Conservation (phyloP, 495 filamentous ascomycete species). For the Schizothecium vesticola region DNA sequence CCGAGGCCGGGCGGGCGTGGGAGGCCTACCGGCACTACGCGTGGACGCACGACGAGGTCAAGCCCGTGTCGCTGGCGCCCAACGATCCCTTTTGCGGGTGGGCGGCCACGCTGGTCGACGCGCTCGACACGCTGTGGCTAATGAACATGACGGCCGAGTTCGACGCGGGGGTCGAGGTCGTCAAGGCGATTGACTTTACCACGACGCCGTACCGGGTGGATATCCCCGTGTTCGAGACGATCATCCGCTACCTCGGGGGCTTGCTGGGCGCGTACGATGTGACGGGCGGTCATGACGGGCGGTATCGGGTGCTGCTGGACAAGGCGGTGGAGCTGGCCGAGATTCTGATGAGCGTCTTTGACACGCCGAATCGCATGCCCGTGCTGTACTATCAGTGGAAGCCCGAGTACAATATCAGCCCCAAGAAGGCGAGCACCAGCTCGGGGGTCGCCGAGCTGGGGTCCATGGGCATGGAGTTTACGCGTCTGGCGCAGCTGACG, state of each 20-base stretch:
- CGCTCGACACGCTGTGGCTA: conserved; percentile 93
- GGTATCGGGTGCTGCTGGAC: conserved; percentile 62
- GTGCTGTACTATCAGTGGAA: conserved; percentile 80
- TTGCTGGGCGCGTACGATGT: conserved; percentile 81
- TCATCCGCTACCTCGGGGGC: conserved; percentile 82
- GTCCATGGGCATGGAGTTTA: conserved; percentile 91
- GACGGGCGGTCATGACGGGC: conserved; percentile 47
- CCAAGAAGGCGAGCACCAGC: conserved; percentile 57
- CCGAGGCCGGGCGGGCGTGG: conserved; percentile 76
- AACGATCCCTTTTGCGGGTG: conserved; percentile 85
- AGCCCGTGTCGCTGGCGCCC: conserved; percentile 56
- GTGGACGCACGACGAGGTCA: conserved; percentile 80
- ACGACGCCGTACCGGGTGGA: conserved; percentile 52
- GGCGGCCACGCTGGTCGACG: conserved; percentile 90
- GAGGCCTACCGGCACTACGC: conserved; percentile 75
- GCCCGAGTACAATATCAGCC: conserved; percentile 57
- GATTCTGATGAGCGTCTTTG: conserved; percentile 85
- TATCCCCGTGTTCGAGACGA: conserved; percentile 83
- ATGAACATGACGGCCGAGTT: conserved; percentile 91
- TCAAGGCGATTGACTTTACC: conserved; percentile 85
- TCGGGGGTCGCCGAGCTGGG: conserved; percentile 81
- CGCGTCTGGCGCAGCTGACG: conserved; percentile 85
- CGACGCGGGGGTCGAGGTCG: conserved; percentile 70
- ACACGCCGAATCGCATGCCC: conserved; percentile 96
- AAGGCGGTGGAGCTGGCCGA: conserved; percentile 88